A percentile compares a stretch with the other conserved stretches of the same genome.
These are phyloP conservation scores for Fusarium virguliforme DNA, from an alignment of 2,329 filamentous ascomycete genomes.

Conservation along the genomic window DNA sequence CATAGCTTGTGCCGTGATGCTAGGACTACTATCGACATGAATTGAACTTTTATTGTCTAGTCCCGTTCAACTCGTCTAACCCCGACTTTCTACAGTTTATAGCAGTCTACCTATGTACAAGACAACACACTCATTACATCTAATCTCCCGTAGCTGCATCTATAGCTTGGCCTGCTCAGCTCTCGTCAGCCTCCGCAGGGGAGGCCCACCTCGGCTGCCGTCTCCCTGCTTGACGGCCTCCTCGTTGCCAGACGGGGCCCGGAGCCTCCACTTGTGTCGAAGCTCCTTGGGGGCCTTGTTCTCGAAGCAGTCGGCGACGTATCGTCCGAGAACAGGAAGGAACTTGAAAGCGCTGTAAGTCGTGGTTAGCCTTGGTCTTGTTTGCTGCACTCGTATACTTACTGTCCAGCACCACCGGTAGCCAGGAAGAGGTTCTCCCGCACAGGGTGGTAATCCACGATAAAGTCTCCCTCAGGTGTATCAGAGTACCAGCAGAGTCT, in stretches of 20 bases:
- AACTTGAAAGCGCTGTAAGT: conserved; percentile 44
- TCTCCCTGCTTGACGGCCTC: conserved; percentile 47
- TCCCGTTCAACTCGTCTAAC: neutral
- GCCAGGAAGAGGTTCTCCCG: conserved; percentile 65
- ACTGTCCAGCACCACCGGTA: conserved; percentile 57
- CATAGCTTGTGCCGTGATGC: neutral
- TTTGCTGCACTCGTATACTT: neutral
- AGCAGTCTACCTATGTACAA: neutral
- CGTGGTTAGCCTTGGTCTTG: conserved; percentile 11
- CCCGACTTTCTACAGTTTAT: neutral
- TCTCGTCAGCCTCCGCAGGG: conserved; percentile 45
- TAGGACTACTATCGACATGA: neutral
- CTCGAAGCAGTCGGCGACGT: conserved; percentile 55
- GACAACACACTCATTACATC: neutral
- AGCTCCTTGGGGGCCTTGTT: conserved; percentile 50
- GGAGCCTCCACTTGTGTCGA: conserved; percentile 53
- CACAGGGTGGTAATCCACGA: conserved; percentile 70
- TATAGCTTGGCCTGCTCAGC: conserved; percentile 53
- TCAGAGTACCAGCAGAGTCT: conserved; percentile 78
- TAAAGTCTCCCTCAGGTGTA: conserved; percentile 75
- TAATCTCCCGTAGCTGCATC: neutral
- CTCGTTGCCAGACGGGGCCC: conserved; percentile 18
- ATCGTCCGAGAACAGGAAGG: conserved; percentile 39
- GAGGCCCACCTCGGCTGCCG: conserved; percentile 53
- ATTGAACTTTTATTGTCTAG: conserved; percentile 2